Evolutionary conservation across 2,329 filamentous ascomycete genomes (phyloP), one percentile per base, ranked within the genome.

Genomic region (Pseudogymnoascus destructans): DNA sequence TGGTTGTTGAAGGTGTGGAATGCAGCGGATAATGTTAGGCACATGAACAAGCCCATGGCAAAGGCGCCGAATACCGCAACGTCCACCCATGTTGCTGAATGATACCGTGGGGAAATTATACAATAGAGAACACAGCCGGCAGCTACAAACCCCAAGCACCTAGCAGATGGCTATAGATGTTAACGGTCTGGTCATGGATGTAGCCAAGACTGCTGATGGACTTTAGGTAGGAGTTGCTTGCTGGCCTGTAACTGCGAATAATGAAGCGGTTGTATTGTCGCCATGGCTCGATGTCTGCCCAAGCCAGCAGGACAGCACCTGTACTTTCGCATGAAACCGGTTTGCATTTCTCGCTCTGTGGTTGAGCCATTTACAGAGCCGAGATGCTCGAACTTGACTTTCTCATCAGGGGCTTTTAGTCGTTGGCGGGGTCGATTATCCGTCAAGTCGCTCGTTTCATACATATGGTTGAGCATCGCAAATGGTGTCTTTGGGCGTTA

Each of bases 221-320:
- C 25, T 52, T 52, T 1, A 30, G 10, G 17, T 52, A 52, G 0
- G 46, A 52, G 46, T 52, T 52, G 46, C 46, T 52, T 30, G 46
- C 46, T 11, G 46, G 46, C 15, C 46, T 52, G 46, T 52, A 52
- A 5, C 46, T 52, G 46, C 46, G 46, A 30, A 52, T 52, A 3
- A 52, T 52, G 9, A 52, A 52, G n/a, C 46, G 46, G 25, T 52
- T 52, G 46, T 52, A 52, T 13, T 52, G 46, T 52, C 46, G 46
- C 46, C 46, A 52, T 52, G 46, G 46, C 15, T 52, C 46, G n/a
- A 52, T 52, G 1, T 52, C 46, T 5, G 46, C 46, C 46, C 46
- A 52, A 19, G 25, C 23, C 25, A 52, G 46, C 9, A 52, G 46
- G 25, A 17, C 25, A 17, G 25, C n/a, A 7, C 25, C 25, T 11